Evolutionary conservation across 2,329 filamentous ascomycete species (phyloP).

Genomic region (Emmonsiellopsis sp.): DNA sequence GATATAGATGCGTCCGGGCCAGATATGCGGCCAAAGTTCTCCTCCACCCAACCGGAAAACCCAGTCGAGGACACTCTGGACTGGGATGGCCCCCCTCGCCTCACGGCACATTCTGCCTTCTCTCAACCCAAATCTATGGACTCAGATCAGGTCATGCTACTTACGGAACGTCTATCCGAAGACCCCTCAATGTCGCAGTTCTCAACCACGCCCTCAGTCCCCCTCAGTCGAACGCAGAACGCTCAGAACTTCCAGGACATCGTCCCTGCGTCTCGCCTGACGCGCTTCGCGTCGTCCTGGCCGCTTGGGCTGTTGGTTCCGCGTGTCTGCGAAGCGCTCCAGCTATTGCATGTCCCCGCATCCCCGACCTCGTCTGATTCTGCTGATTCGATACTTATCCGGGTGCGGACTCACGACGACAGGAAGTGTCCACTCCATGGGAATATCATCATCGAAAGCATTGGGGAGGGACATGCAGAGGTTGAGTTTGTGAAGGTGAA

Average conservation of each 20-base stretch:
- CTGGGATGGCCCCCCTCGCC: slow-evolving; percentile 67
- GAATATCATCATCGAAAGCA: slow-evolving; percentile 34
- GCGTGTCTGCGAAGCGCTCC: slow-evolving; percentile 69
- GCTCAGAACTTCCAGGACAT: slow-evolving; percentile 86
- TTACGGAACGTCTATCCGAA: slow-evolving; percentile 61
- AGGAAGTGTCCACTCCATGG: slow-evolving; percentile 34
- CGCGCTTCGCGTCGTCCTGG: slow-evolving; percentile 83
- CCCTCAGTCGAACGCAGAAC: slow-evolving; percentile 77
- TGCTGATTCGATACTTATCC: slow-evolving; percentile 52
- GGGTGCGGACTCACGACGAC: slow-evolving; percentile 60
- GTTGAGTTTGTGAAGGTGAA: slow-evolving; percentile 90
- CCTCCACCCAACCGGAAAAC: slow-evolving; percentile 79
- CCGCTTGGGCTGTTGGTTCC: slow-evolving; percentile 66
- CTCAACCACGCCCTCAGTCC: slow-evolving; percentile 65
- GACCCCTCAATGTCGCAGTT: slow-evolving; percentile 83
- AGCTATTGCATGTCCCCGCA: slow-evolving; percentile 72
- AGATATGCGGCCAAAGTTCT: slow-evolving; percentile 44
- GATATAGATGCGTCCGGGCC: slow-evolving; percentile 51
- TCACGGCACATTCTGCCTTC: slow-evolving; percentile 37
- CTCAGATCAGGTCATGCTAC: slow-evolving; percentile 28
- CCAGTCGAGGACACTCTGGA: slow-evolving; percentile 67
- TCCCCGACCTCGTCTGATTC: slow-evolving; percentile 32
- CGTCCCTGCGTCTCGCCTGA: slow-evolving; percentile 74
- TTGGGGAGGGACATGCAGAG: slow-evolving; percentile 58
- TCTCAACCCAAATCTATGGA: slow-evolving; percentile 38